These are phyloP conservation scores for Pueraria montana DNA, from an alignment of 306 rosid species.

Conservation along the genomic window DNA sequence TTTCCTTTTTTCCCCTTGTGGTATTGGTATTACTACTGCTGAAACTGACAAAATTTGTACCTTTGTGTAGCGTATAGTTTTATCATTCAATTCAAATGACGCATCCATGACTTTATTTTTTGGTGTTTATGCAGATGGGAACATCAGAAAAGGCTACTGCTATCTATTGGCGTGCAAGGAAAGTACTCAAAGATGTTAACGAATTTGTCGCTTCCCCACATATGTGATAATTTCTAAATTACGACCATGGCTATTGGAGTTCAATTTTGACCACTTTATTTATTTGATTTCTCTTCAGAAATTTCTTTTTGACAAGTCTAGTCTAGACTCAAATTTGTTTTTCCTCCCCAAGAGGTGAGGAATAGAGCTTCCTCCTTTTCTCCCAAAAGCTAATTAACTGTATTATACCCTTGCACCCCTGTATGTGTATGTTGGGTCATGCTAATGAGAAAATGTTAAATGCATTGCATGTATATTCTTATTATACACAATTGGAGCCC, in stretches of 20 bases:
- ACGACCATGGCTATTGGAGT: conserved; percentile 18
- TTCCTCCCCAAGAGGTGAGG: background rate
- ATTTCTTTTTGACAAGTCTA: background rate
- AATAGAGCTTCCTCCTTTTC: conserved; percentile 19
- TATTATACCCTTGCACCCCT: conserved; percentile 2
- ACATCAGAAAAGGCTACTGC: conserved; percentile 78
- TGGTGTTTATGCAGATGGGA: conserved; percentile 75
- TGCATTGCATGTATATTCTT: background rate
- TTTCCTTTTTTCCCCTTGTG: background rate
- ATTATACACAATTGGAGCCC: conserved; percentile 5
- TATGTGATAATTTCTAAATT: conserved; percentile 45
- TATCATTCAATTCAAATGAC: conserved; percentile 7
- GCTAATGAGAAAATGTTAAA: conserved; percentile 19
- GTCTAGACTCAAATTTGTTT: conserved; percentile 4
- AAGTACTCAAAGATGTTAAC: conserved; percentile 68
- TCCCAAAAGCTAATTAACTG: conserved; percentile 2
- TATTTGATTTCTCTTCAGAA: background rate
- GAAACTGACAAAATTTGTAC: conserved; percentile 3
- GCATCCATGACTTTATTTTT: conserved; percentile 26
- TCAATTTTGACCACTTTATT: conserved; percentile 60
- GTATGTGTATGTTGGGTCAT: background rate
- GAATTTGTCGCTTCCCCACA: conserved; percentile 57
- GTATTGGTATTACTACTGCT: background rate
- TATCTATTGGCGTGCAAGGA: conserved; percentile 79
- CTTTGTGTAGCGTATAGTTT: background rate